Evolutionary conservation across 257 asterid genomes (phyloP), one percentile per base, ranked within the genome.

Genomic region (Nicotiana noctiflora): DNA sequence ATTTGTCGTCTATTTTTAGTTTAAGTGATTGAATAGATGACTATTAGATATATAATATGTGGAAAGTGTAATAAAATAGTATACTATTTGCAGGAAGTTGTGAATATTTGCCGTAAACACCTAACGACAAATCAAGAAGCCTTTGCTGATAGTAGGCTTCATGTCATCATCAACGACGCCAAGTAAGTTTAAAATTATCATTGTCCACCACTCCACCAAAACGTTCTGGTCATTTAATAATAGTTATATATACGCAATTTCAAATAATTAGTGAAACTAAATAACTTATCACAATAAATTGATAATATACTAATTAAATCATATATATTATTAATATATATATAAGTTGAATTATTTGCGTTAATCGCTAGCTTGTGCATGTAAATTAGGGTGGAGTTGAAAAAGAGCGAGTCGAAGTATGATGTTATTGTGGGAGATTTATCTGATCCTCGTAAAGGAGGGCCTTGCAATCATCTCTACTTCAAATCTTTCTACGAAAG

Each of bases 361-460:
- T 19, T 18, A 62, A 25, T 17, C 3, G 2, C 17, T 62, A 23
- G 37, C 34, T 62, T 21, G 31, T 62, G 25, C 64, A 15, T 0
- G 17, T 0, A 83, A 68, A 57, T 25, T 25, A 94, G 97, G 80
- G 94, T 85, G 83, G 98, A 90, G 82, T 75, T 94, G 89, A 94
- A 94, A 85, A 64, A 63, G 1, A 91, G 96, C 77, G 79, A 90
- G 44, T 97, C 89, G 64, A 93, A 91, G 79, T 94, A 86, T 75
- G 98, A 94, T 32, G 79, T 94, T 0, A 93, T 94, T 49, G 98
- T 93, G 79, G 98, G 97, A 80, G 98, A 94, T 82, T 86, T 94
- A 66, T 97, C 97, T 0, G 98, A 94, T 86, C 97, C 98, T 81
- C 97, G 93, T 23, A 92, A 92, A 88, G 98, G 98, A 80, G 98